Conservation (phyloP, 345 rosid genomes). For the Citropsis articulata region DNA sequence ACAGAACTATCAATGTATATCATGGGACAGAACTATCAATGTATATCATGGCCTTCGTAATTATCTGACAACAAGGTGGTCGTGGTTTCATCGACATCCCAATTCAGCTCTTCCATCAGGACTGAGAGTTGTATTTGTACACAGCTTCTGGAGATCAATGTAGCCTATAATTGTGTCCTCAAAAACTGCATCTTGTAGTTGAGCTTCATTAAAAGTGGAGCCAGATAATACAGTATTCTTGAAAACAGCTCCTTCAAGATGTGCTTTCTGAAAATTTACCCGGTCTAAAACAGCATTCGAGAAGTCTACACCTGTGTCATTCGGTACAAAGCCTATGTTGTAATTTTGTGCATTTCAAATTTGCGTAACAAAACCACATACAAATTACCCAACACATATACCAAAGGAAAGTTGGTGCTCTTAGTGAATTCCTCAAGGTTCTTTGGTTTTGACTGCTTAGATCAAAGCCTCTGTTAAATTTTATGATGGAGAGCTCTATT, state of each 20-base stretch:
- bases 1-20: background rate
- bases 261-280: constrained; percentile 71
- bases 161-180: constrained; percentile 74
- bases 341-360: background rate
- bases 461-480: background rate
- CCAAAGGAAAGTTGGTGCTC: background rate
- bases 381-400: background rate
- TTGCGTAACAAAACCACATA: background rate
- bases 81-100: constrained; percentile 71
- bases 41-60: background rate
- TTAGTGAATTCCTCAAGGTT: background rate
- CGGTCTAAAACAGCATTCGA: constrained; percentile 85
- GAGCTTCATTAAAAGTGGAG: constrained; percentile 71
- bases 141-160: constrained; percentile 68
- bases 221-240: constrained; percentile 79
- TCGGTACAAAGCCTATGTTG: background rate
- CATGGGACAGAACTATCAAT: background rate
- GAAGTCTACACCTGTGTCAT: constrained; percentile 67
- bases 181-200: constrained; percentile 58
- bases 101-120: constrained; percentile 48
- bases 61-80: background rate
- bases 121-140: constrained; percentile 45
- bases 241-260: constrained; percentile 77
- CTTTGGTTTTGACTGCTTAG: background rate
- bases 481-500: background rate